Evolutionary conservation across 352 stramenopile species (phyloP).

Genomic region (Globisporangium irregulare): DNA sequence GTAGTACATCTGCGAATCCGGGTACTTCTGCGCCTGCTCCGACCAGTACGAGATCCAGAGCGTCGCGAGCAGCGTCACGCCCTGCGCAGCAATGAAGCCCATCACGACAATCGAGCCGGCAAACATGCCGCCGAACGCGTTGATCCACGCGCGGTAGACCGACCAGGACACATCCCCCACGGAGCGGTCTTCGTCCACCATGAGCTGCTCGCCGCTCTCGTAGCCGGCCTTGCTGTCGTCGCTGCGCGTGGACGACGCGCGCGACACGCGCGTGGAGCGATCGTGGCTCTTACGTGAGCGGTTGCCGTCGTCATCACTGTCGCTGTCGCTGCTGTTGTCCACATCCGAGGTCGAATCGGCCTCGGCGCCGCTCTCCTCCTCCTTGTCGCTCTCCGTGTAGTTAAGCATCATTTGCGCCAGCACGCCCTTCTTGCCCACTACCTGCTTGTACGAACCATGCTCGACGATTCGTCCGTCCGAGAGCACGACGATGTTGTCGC

Average conservation of each 20-base stretch:
- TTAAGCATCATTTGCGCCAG: constrained; percentile 64
- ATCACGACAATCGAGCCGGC: constrained; percentile 50
- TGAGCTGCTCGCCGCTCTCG: constrained; percentile 39
- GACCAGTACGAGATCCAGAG: constrained; percentile 95
- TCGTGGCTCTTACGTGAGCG: constrained; percentile 15
- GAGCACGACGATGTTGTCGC: constrained; percentile 59
- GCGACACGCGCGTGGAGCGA: constrained; percentile 38
- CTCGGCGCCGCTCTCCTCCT: constrained; percentile 29
- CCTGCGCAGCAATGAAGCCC: constrained; percentile 49
- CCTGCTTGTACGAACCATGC: constrained; percentile 50
- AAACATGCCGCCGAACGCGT: constrained; percentile 55
- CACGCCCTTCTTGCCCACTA: constrained; percentile 52
- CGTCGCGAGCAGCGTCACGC: constrained; percentile 51
- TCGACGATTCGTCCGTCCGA: constrained; percentile 54
- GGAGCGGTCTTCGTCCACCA: constrained; percentile 71
- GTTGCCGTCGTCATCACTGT: constrained; percentile 31
- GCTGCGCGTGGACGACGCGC: constrained; percentile 52
- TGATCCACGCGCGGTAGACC: constrained; percentile 65
- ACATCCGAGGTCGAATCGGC: constrained; percentile 15
- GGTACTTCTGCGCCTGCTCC: constrained; percentile 50
- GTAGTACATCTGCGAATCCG: constrained; percentile 72
- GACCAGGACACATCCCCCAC: constrained; percentile 69
- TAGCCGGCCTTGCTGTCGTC: constrained; percentile 36
- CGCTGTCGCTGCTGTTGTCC: constrained; percentile 22
- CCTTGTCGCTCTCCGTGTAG: constrained; percentile 57